A percentile compares a stretch with the other conserved stretches of the same genome.
Evolutionary conservation across 495 filamentous ascomycete species (phyloP).

Genomic region (Podospora pseudopauciseta): DNA sequence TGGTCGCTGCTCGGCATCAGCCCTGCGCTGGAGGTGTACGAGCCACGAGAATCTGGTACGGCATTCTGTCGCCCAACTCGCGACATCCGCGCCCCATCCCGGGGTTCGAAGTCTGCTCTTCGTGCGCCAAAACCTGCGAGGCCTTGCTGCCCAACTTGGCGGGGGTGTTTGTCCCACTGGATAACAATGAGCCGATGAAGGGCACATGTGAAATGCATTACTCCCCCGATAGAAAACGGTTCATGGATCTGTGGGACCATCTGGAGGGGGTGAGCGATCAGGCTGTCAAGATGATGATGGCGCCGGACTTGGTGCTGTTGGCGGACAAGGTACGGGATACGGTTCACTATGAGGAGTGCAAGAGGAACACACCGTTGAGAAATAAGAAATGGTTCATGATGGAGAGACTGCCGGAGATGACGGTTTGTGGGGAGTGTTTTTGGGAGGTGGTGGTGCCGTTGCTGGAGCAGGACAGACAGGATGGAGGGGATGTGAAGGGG

Average conservation of each 20-base stretch:
- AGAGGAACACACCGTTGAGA: constrained; percentile 25
- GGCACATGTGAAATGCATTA: constrained; percentile 42
- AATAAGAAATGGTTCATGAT: constrained; percentile 41
- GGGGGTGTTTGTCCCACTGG: constrained; percentile 38
- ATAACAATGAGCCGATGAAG: constrained; percentile 32
- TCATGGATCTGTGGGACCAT: constrained; percentile 42
- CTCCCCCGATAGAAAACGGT: constrained; percentile 37
- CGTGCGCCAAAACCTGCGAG: constrained; percentile 41
- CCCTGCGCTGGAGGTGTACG: constrained; percentile 35
- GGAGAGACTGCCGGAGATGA: constrained; percentile 38
- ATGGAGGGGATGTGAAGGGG: constrained; percentile 34
- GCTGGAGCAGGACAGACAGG: constrained; percentile 41
- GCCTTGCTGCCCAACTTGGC: constrained; percentile 42
- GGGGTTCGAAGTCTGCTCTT: constrained; percentile 39
- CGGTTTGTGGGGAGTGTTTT: constrained; percentile 56
- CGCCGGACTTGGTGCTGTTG: constrained; percentile 37
- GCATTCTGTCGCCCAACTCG: constrained; percentile 38
- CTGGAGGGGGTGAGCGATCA: constrained; percentile 41
- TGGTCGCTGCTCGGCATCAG: constrained; percentile 32
- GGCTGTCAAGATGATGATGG: constrained; percentile 28
- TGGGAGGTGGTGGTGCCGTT: constrained; percentile 64
- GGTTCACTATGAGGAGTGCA: constrained; percentile 37
- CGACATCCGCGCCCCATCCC: constrained; percentile 23
- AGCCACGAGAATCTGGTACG: constrained; percentile 40
- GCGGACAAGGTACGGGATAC: constrained; percentile 36